phyloP scores from a whole-genome alignment of 1,284 basidiomycete species.

The Taiwanofungus camphoratus region DNA sequence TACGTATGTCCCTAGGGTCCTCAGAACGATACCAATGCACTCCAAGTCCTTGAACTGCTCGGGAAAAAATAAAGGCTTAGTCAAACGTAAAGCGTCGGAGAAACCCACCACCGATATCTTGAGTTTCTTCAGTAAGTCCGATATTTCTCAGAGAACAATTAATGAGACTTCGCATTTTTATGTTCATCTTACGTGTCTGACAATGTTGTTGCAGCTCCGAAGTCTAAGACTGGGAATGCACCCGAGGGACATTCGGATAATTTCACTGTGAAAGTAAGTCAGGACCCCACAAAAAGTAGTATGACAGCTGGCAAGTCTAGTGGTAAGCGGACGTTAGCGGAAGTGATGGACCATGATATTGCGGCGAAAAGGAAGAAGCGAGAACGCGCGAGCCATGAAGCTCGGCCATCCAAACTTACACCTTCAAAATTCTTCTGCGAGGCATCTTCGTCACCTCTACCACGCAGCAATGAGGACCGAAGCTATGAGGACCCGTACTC shows the following conservation, averaged over 20 bases:
- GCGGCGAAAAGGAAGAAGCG: slow-evolving; percentile 45
- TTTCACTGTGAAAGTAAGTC: background rate
- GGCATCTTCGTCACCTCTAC: slow-evolving; percentile 14
- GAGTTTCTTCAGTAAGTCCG: slow-evolving; percentile 56
- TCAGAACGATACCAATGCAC: slow-evolving; percentile 34
- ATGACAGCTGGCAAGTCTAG: slow-evolving; percentile 51
- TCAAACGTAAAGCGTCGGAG: slow-evolving; percentile 33
- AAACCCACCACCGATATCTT: slow-evolving; percentile 41
- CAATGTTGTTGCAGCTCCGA: slow-evolving; percentile 39
- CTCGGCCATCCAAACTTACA: slow-evolving; percentile 14
- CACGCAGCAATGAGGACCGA: slow-evolving; percentile 2
- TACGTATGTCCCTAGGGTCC: slow-evolving; percentile 47
- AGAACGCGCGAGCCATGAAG: slow-evolving; percentile 16
- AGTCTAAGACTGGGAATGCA: slow-evolving; percentile 27
- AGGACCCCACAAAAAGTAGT: slow-evolving; percentile 16
- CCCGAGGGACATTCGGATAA: slow-evolving; percentile 1
- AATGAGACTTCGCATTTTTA: slow-evolving; percentile 9
- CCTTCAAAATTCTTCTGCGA: slow-evolving; percentile 25
- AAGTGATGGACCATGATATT: slow-evolving; percentile 61
- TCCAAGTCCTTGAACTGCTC: slow-evolving; percentile 25
- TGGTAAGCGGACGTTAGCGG: slow-evolving; percentile 67
- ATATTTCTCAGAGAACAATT: slow-evolving; percentile 9
- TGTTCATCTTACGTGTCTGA: slow-evolving; percentile 23
- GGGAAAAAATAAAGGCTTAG: slow-evolving; percentile 32
- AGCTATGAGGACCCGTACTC: slow-evolving; percentile 11